A percentile compares a stretch with the other conserved stretches of the same genome.
These are phyloP conservation scores for Rugonectria rugulosa DNA, from an alignment of 2,329 filamentous ascomycete genomes.

Conservation along the genomic window DNA sequence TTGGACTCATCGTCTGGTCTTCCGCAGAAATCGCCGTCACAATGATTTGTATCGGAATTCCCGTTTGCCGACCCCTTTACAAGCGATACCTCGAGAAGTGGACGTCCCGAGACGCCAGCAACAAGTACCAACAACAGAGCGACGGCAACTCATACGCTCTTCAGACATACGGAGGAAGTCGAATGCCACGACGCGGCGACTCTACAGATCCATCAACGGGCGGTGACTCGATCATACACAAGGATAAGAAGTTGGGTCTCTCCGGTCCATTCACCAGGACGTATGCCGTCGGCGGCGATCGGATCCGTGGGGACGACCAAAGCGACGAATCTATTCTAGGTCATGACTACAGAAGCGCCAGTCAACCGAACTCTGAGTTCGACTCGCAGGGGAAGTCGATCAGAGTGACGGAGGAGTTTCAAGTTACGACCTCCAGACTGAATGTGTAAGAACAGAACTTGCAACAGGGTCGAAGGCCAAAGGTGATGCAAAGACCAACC, in stretches of 20 bases:
- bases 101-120: conserved; percentile 33
- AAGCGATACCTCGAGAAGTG: conserved; percentile 31
- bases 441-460: conserved; percentile 62
- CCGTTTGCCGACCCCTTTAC: conserved; percentile 49
- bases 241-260: conserved; percentile 19
- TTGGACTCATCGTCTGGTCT: conserved; percentile 47
- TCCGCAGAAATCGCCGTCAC: conserved; percentile 49
- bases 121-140: conserved; percentile 28
- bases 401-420: conserved; percentile 2
- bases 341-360: conserved; percentile 22
- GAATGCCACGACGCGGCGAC: conserved; percentile 4
- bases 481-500: too few relatives aligned
- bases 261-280: conserved; percentile 12
- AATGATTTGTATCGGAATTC: conserved; percentile 51
- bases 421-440: neutral
- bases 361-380: conserved; percentile 6
- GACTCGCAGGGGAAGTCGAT: conserved; percentile 6
- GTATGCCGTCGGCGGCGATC: conserved; percentile 1
- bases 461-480: neutral
- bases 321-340: conserved; percentile 34
- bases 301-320: conserved; percentile 18
- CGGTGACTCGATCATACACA: conserved; percentile 13
- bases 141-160: conserved; percentile 23
- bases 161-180: conserved; percentile 28
- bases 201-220: conserved; percentile 3